These are phyloP conservation scores for Daldinia sp. DNA, from an alignment of 2,329 filamentous ascomycete genomes.

Conservation along the genomic window DNA sequence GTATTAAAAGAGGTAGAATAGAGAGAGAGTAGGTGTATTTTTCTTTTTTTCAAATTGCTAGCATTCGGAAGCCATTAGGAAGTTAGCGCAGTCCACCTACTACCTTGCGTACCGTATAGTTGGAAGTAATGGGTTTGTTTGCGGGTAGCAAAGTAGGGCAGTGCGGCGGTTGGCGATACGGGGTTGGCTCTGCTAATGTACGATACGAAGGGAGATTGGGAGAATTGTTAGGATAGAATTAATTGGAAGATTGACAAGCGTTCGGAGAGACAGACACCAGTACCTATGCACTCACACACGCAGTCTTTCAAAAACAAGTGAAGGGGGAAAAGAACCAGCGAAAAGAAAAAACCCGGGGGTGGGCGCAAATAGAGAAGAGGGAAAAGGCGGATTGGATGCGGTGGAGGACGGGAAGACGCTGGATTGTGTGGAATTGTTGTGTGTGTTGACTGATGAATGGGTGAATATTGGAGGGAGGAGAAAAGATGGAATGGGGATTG, in stretches of 20 bases:
- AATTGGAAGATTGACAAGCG: slow-evolving; percentile 32
- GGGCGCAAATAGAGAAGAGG: slow-evolving; percentile 40
- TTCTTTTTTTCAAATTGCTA: slow-evolving; percentile 45
- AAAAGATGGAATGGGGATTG: slow-evolving; percentile 37
- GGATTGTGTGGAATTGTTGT: slow-evolving; percentile 31
- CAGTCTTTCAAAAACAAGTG: slow-evolving; percentile 39
- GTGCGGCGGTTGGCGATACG: slow-evolving; percentile 46
- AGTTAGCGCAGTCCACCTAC: slow-evolving; percentile 39
- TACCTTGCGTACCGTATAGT: slow-evolving; percentile 39
- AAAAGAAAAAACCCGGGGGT: slow-evolving; percentile 36
- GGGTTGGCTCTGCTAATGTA: slow-evolving; percentile 42
- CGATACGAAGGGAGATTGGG: slow-evolving; percentile 42
- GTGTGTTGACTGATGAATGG: slow-evolving; percentile 42
- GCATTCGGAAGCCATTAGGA: slow-evolving; percentile 46
- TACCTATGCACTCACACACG: slow-evolving; percentile 37
- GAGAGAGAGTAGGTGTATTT: slow-evolving; percentile 32
- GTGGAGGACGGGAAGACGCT: slow-evolving; percentile 29
- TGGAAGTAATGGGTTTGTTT: slow-evolving; percentile 40
- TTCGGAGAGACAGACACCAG: slow-evolving; percentile 42
- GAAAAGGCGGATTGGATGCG: slow-evolving; percentile 25
- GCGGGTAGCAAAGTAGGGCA: slow-evolving; percentile 30
- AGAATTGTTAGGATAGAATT: slow-evolving; percentile 42
- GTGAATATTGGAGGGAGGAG: slow-evolving; percentile 33
- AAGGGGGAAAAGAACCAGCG: slow-evolving; percentile 39
- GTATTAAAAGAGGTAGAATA: slow-evolving; percentile 41